Base-by-base conservation (phyloP, 176 grass and related monocot species). In the Pontederia crassipes region DNA sequence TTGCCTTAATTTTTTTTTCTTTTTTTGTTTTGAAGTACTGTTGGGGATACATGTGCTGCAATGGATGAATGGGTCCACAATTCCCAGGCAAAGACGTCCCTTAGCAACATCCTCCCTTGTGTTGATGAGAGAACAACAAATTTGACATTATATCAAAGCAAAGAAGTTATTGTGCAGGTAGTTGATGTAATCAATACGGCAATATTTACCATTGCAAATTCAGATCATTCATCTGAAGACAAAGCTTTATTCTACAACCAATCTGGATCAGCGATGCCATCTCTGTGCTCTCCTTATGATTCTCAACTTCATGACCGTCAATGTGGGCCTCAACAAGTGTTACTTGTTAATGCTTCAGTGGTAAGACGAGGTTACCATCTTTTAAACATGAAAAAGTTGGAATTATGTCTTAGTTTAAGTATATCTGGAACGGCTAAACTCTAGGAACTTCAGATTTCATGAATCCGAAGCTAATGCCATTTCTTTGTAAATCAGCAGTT, bases 71-170 rank as follows among this genome's bases (percentile, higher is more conserved):
- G 86, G 86, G 78, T 81, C 57, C 66, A 7, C 66, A 72, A 69
- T 55, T 77, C 86, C 18, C 62, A 72, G 28, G 86, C 72, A 55
- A 71, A 65, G 52, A 89, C 78, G 46, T 78, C 86, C 28, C 74
- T 89, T 24, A 82, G 83, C 54, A 82, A 72, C 71, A 81, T 89
- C 45, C 81, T 89, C 1, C 86, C 86, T 12, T 89, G 86, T 54
- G 74, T 89, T 0, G 78, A 89, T 75, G 83, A 59, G 5, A 61
- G 64, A 0, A 40, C 81, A 0, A 61, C 81, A 12, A 72, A 60
- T 14, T 71, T 81, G 46, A 79, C 81, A 55, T 62, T 89, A 9
- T 45, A 55, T 55, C 70, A 64, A 74, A 65, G 86, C 75, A 84
- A 78, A 75, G 78, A 89, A 55, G 86, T 89, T 10, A 89, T 64